Base-by-base conservation (phyloP, 192 early-diverging fungal species). In the Backusella mclennaniae region DNA sequence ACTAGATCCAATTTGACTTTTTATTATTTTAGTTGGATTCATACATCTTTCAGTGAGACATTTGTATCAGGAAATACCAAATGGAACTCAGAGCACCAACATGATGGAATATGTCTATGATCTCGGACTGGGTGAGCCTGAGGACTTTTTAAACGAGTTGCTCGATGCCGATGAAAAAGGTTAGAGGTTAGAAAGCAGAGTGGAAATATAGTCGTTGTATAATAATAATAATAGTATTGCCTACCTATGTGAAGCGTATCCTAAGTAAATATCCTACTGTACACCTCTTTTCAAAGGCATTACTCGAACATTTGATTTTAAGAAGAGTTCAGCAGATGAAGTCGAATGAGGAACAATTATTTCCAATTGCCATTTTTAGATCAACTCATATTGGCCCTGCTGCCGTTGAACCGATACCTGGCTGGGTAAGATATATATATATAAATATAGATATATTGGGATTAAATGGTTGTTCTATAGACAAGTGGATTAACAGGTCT, bases 211-310 rank as follows among this genome's bases (percentile, higher is more conserved):
- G 5, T 63, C 36, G 26, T 23, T 41, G 56, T 73, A 73, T 74
- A 44, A 33, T 75, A n/a, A 41, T 67, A 29, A 63, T 63, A 63
- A 63, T 59, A 75, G 74, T 67, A n/a, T 66, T 38, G 23, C 29
- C 38, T 46, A 66, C n/a, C 35, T 42, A 67, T 33, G 35, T 67
- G 1, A 76, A 77, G 39, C 56, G 73, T 21, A 77, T 81, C 15
- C 15, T 77, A 35, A 23, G 36, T 19, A 71, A 77, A n/a, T 87
- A 85, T 73, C 84, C 86, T 41, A 87, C 79, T 46, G 78, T 84
- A 4, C 83, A 87, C 59, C 75, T 81, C 0, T 87, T 87, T 67
- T 80, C 86, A 35, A 87, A 87, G 66, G 79, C 80, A 6, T 67
- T 87, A 38, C 82, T 83, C 0, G 86, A 87, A 52, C 84, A 85